These are phyloP conservation scores for Cystofilobasidium capitatum DNA, from an alignment of 768 basidiomycete species.

Conservation along the genomic window DNA sequence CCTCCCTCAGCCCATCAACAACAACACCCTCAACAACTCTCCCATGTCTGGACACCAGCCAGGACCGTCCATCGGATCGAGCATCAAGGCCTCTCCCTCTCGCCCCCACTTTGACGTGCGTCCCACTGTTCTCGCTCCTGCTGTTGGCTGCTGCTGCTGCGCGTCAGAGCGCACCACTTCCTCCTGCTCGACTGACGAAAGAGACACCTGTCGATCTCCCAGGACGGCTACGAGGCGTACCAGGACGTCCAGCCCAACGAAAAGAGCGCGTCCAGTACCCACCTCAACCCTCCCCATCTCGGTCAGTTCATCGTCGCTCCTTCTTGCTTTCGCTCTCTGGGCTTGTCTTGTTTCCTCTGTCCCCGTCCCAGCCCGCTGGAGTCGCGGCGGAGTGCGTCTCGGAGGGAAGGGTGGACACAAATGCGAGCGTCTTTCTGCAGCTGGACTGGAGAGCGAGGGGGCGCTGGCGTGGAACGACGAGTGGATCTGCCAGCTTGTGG, in stretches of 20 bases:
- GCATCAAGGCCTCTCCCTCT: not conserved
- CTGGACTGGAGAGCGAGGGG: not conserved
- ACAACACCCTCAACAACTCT: too few relatives aligned
- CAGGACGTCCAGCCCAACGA: not conserved
- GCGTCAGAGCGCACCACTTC: not conserved
- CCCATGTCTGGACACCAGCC: not conserved
- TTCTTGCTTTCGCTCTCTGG: not conserved
- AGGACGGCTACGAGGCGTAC: constrained; percentile 3
- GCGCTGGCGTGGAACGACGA: too few relatives aligned
- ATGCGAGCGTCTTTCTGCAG: not conserved
- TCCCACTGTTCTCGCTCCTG: not conserved
- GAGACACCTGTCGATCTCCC: not conserved
- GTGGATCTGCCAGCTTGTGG: too few relatives aligned
- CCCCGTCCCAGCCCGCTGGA: not conserved
- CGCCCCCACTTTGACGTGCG: not conserved
- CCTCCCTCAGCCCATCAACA: too few relatives aligned
- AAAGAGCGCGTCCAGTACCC: not conserved
- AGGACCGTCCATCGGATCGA: not conserved
- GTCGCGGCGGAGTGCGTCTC: too few relatives aligned
- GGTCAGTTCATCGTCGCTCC: not conserved
- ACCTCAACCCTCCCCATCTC: not conserved
- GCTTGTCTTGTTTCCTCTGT: not conserved
- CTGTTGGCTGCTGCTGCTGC: not conserved
- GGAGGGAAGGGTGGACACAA: too few relatives aligned
- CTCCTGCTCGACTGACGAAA: not conserved